Percentiles rank a stretch among this genome's conserved stretches.
phyloP scores from a whole-genome alignment of 2,329 filamentous ascomycete species.

The Epichloe amarillans region DNA sequence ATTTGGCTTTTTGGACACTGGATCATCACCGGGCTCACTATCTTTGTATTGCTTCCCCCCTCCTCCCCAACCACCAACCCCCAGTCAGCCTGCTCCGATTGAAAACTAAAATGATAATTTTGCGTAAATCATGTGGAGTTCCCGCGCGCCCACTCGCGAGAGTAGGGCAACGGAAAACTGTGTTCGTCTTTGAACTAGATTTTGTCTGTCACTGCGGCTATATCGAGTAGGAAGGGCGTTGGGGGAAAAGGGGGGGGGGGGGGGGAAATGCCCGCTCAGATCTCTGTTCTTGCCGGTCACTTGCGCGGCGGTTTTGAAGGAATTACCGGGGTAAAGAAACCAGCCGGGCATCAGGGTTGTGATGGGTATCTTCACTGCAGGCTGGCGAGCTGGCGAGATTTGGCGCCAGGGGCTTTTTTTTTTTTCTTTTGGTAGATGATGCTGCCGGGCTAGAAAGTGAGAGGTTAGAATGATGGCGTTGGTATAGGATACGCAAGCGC shows the following conservation, averaged over 20 bases:
- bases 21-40: conserved; percentile 33
- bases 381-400: no score
- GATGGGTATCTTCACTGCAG: conserved; percentile 5
- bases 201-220: conserved; percentile 25
- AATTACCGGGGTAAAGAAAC: not conserved
- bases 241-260: not conserved
- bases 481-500: not conserved
- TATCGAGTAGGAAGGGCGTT: not conserved
- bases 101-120: conserved; percentile 32
- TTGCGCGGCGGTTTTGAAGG: conserved; percentile 1
- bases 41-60: not conserved
- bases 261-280: conserved; percentile 26
- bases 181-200: not conserved
- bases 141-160: not conserved
- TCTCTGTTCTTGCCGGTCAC: conserved; percentile 31
- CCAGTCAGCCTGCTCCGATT: conserved; percentile 33
- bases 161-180: not conserved
- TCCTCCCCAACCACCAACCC: not conserved
- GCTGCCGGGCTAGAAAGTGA: not conserved
- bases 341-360: not conserved
- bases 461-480: not conserved
- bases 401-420: not conserved
- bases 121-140: not conserved
- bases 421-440: not conserved
- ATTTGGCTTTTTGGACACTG: conserved; percentile 44